A percentile compares a stretch with the other conserved stretches of the same genome.
Evolutionary conservation across 2,329 filamentous ascomycete genomes (phyloP).

Genomic region (Polychaeton citri): DNA sequence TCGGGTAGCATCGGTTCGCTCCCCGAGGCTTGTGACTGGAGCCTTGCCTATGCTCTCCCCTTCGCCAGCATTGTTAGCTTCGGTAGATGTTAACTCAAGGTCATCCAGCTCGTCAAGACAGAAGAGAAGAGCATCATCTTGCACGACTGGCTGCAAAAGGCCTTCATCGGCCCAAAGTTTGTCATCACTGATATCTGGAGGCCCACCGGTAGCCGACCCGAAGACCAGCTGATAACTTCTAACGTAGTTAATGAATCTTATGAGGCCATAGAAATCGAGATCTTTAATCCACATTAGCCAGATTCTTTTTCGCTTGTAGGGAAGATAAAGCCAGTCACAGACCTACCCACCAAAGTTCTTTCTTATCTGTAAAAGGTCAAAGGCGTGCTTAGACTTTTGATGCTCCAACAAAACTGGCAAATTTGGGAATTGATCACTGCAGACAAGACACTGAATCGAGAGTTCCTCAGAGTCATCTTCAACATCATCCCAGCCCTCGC

Average conservation of each 20-base stretch:
- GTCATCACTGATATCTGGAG: constrained; percentile 45
- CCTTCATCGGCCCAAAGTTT: constrained; percentile 60
- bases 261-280: constrained; percentile 31
- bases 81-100: background rate
- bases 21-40: background rate
- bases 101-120: constrained; percentile 65
- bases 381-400: constrained; percentile 22
- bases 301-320: no score
- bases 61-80: background rate
- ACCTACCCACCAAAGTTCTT: constrained; percentile 22
- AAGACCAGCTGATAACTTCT: constrained; percentile 25
- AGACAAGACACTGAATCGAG: constrained; percentile 27
- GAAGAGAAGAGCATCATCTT: constrained; percentile 82
- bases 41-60: background rate
- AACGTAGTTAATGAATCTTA: constrained; percentile 38
- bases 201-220: constrained; percentile 17
- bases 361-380: constrained; percentile 25
- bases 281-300: constrained; percentile 12
- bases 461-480: constrained; percentile 27
- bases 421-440: constrained; percentile 20
- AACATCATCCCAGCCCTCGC: constrained; percentile 32
- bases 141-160: constrained; percentile 70
- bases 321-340: background rate
- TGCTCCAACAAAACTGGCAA: constrained; percentile 25
- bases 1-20: constrained; percentile 5